Conservation (phyloP, 2,329 filamentous ascomycete genomes). For the Claviceps monticola region DNA sequence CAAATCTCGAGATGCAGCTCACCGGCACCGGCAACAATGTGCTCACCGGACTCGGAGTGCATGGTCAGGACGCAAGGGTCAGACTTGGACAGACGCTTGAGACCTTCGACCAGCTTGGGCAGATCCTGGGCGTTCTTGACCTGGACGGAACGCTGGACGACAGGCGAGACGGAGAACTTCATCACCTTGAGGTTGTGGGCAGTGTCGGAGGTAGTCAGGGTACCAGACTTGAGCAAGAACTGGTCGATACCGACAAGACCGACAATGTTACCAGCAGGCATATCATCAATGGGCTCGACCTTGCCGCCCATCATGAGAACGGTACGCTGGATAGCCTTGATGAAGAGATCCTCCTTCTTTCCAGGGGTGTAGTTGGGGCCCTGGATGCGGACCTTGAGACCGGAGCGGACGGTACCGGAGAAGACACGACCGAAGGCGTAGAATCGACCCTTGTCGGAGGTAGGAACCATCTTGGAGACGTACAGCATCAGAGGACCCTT, state of each 20-base stretch:
- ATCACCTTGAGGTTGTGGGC: slow-evolving; percentile 99
- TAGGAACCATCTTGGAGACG: slow-evolving; percentile 99
- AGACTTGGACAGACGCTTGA: slow-evolving; percentile 99
- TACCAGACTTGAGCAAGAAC: slow-evolving; percentile 99
- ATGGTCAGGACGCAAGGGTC: slow-evolving; percentile 93
- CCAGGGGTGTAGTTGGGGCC: slow-evolving; percentile 96
- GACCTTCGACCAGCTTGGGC: slow-evolving; percentile 98
- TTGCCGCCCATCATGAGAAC: slow-evolving; percentile 99
- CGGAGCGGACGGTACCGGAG: slow-evolving; percentile 92
- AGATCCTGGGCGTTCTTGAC: slow-evolving; percentile 99
- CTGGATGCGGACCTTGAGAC: slow-evolving; percentile 99
- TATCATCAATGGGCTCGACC: slow-evolving; percentile 97
- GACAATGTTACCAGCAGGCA: slow-evolving; percentile 98
- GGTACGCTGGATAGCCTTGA: slow-evolving; percentile 99
- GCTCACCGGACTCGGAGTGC: slow-evolving; percentile 89
- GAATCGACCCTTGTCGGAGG: slow-evolving; percentile 99
- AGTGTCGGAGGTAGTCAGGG: slow-evolving; percentile 89
- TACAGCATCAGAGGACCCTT: slow-evolving; percentile 99
- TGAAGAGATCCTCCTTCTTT: slow-evolving; percentile 97
- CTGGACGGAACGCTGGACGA: slow-evolving; percentile 96
- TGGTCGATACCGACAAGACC: slow-evolving; percentile 99
- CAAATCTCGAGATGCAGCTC: slow-evolving; percentile 99
- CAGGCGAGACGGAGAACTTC: slow-evolving; percentile 99
- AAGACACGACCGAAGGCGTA: slow-evolving; percentile 99
- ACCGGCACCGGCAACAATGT: slow-evolving; percentile 97